phyloP scores from a whole-genome alignment of 352 stramenopile genomes.

The Lagenidium sp. region DNA sequence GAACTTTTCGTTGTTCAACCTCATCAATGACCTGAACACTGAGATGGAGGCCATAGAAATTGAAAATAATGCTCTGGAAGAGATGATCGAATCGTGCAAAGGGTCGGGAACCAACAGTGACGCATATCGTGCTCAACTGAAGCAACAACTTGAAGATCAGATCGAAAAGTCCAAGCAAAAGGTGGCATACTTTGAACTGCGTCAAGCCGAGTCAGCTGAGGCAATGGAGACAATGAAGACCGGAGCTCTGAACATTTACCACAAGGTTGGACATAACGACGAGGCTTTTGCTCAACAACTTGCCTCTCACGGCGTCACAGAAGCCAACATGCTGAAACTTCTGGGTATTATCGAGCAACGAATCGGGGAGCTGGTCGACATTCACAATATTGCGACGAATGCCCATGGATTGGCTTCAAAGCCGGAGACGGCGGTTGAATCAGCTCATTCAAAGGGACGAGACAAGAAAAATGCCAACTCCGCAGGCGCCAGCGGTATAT shows the following conservation, averaged over 20 bases:
- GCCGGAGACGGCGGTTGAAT: constrained; percentile 7
- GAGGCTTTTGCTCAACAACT: constrained; percentile 68
- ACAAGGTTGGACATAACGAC: constrained; percentile 72
- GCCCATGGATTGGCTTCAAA: constrained; percentile 21
- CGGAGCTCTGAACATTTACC: constrained; percentile 65
- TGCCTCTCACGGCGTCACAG: constrained; percentile 57
- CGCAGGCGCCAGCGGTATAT: constrained; percentile 4
- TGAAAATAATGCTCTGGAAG: constrained; percentile 69
- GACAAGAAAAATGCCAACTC: constrained; percentile 12
- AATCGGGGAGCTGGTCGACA: constrained; percentile 77
- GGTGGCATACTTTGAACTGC: constrained; percentile 48
- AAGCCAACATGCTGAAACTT: constrained; percentile 73
- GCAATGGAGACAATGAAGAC: constrained; percentile 66
- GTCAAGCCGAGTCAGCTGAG: constrained; percentile 49
- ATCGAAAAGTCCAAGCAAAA: constrained; percentile 83
- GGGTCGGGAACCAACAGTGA: constrained; percentile 51
- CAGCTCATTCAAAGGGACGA: constrained; percentile 19
- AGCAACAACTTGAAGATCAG: constrained; percentile 69
- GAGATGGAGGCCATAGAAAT: constrained; percentile 86
- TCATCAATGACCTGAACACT: constrained; percentile 91
- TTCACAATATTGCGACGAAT: constrained; percentile 78
- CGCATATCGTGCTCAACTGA: constrained; percentile 40
- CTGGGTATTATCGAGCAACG: constrained; percentile 81
- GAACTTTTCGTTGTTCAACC: constrained; percentile 94
- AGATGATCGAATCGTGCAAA: constrained; percentile 48